phyloP scores from a whole-genome alignment of 2,329 filamentous ascomycete genomes.

The Aureobasidium sp. region DNA sequence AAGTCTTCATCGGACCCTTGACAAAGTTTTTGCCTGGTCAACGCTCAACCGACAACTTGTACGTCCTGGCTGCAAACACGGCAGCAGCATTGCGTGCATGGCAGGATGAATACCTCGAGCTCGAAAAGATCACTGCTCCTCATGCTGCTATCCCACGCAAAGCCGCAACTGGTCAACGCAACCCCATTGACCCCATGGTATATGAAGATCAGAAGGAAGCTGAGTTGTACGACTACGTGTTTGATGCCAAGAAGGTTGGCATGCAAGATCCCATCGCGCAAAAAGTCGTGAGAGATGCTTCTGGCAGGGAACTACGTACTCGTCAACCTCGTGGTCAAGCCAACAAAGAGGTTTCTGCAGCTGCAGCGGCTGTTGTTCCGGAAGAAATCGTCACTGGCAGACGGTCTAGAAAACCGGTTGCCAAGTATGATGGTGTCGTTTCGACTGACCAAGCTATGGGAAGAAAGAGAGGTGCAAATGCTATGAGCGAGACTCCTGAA shows the following conservation, averaged over 20 bases:
- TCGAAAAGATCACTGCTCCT: conserved; percentile 45
- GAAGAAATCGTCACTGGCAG: conserved; percentile 14
- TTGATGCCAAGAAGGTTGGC: conserved; percentile 44
- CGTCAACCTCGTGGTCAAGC: conserved; percentile 31
- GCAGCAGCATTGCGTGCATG: conserved; percentile 44
- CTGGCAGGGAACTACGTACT: conserved; percentile 39
- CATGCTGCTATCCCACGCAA: conserved; percentile 45
- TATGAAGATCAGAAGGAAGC: conserved; percentile 54
- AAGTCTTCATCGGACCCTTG: conserved; percentile 34
- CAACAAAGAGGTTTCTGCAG: conserved; percentile 17
- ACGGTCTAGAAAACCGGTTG: conserved; percentile 14
- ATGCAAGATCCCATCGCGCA: conserved; percentile 50
- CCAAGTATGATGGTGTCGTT: conserved; percentile 16
- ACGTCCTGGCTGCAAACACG: conserved; percentile 46
- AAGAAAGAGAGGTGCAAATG: conserved; percentile 11
- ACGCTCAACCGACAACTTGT: conserved; percentile 45
- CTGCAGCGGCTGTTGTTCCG: conserved; percentile 23
- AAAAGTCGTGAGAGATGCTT: conserved; percentile 35
- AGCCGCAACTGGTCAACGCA: conserved; percentile 39
- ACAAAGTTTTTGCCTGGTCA: conserved; percentile 33
- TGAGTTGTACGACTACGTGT: conserved; percentile 50
- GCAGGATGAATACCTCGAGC: conserved; percentile 50
- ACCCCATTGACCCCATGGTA: conserved; percentile 37
- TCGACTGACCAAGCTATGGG: conserved; percentile 8
- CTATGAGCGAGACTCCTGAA: conserved; percentile 16